Conservation (phyloP, 331 rosid genomes). For the Cucumis variabilis region DNA sequence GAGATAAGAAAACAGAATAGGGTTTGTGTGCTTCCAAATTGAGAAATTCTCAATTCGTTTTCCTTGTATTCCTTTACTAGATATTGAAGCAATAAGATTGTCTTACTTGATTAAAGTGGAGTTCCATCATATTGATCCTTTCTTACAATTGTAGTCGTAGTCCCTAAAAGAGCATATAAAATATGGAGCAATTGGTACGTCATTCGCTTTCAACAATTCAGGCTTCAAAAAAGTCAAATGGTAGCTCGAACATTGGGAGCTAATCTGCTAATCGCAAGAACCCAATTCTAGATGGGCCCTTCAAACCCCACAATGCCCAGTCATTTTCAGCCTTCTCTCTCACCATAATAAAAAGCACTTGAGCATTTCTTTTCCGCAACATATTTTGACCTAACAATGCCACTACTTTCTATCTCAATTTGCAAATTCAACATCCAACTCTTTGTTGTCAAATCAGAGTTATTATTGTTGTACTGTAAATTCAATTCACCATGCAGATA, state of each 20-base stretch:
- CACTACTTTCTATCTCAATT: conserved; percentile 32
- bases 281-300: conserved; percentile 42
- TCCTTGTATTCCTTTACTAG: too few species aligned
- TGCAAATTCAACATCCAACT: conserved; percentile 3
- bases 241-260: conserved; percentile 34
- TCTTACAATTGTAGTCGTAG: conserved; percentile 35
- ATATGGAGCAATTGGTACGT: conserved; percentile 37
- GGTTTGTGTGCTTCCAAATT: too few species aligned
- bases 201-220: conserved; percentile 35
- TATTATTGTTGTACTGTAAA: neutral
- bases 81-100: too few species aligned
- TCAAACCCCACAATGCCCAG: conserved; percentile 44
- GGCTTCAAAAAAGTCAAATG: neutral
- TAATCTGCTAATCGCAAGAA: conserved; percentile 39
- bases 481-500: conserved; percentile 23
- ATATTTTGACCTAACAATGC: conserved; percentile 44
- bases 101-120: too few species aligned
- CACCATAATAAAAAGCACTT: conserved; percentile 39
- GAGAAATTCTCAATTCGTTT: too few species aligned
- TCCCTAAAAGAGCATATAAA: conserved; percentile 36
- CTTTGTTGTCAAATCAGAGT: conserved; percentile 18
- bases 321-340: conserved; percentile 53
- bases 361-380: conserved; percentile 47
- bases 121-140: conserved; percentile 21
- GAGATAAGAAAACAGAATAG: too few species aligned